phyloP scores from a whole-genome alignment of 1,284 basidiomycete species.

The Heimioporus punctisporus region DNA sequence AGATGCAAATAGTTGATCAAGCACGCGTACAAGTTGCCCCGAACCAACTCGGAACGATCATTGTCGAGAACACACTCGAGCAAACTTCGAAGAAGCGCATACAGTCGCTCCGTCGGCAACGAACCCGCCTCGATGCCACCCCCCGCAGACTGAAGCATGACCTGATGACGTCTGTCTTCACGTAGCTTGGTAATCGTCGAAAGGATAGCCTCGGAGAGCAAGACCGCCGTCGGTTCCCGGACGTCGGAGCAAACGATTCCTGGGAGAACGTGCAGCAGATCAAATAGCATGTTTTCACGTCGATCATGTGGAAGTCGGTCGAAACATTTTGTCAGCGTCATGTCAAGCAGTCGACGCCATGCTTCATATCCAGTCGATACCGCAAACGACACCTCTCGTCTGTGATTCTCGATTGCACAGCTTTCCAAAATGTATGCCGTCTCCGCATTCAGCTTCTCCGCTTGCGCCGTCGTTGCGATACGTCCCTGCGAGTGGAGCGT shows the following conservation, averaged over 20 bases:
- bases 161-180: slow-evolving; percentile 72
- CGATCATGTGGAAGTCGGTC: slow-evolving; percentile 77
- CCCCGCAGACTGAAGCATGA: slow-evolving; percentile 63
- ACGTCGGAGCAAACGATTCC: slow-evolving; percentile 61
- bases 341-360: slow-evolving; percentile 84
- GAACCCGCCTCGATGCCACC: slow-evolving; percentile 64
- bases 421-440: slow-evolving; percentile 78
- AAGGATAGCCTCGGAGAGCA: slow-evolving; percentile 83
- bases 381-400: slow-evolving; percentile 78
- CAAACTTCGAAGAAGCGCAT: slow-evolving; percentile 74
- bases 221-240: slow-evolving; percentile 73
- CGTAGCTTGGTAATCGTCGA: slow-evolving; percentile 86
- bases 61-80: slow-evolving; percentile 80
- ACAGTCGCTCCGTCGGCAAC: slow-evolving; percentile 81
- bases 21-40: slow-evolving; percentile 96
- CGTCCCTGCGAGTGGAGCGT: slow-evolving; percentile 69
- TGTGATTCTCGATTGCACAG: slow-evolving; percentile 86
- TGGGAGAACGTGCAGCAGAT: slow-evolving; percentile 81
- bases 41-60: slow-evolving; percentile 84
- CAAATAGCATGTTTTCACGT: slow-evolving; percentile 86
- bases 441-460: slow-evolving; percentile 73
- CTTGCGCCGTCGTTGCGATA: slow-evolving; percentile 62
- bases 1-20: slow-evolving; percentile 91
- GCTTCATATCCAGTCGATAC: slow-evolving; percentile 74
- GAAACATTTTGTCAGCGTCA: slow-evolving; percentile 85